A percentile compares a stretch with the other conserved stretches of the same genome.
These are phyloP conservation scores for Pyrus betulifolia DNA, from an alignment of 306 rosid species.

Conservation along the genomic window DNA sequence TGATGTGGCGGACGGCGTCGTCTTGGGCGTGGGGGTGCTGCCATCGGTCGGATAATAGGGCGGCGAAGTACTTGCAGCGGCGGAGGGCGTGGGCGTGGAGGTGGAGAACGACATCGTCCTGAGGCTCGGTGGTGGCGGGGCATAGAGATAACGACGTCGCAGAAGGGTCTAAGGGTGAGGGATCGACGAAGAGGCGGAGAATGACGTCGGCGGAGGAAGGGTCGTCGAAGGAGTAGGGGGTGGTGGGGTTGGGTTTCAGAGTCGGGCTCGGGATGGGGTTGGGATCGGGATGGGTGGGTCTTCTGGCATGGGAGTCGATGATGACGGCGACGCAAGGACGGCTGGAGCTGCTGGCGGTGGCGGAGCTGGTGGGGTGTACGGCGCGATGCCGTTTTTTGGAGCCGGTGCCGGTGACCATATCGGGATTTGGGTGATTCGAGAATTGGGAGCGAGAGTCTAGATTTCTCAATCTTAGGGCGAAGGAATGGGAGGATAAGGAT, in stretches of 20 bases:
- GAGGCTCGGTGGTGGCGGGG: slow-evolving; percentile 14
- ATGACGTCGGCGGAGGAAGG: slow-evolving; percentile 58
- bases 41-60: slow-evolving; percentile 87
- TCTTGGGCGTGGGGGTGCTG: slow-evolving; percentile 8
- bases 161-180: slow-evolving; percentile 27
- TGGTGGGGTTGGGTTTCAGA: not conserved
- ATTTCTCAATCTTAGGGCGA: not conserved
- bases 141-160: slow-evolving; percentile 33
- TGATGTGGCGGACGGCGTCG: not conserved
- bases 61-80: slow-evolving; percentile 74
- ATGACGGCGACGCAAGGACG: slow-evolving; percentile 27
- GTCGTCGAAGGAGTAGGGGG: slow-evolving; percentile 37
- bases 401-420: slow-evolving; percentile 26
- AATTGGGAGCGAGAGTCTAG: not conserved
- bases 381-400: slow-evolving; percentile 61
- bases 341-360: slow-evolving; percentile 18
- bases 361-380: slow-evolving; percentile 16
- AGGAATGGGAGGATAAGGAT: not conserved
- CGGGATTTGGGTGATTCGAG: not conserved
- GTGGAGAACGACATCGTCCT: slow-evolving; percentile 45
- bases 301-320: slow-evolving; percentile 25
- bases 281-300: slow-evolving; percentile 16
- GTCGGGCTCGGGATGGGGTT: not conserved
- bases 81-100: slow-evolving; percentile 67
- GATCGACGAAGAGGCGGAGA: slow-evolving; percentile 56